Base-by-base conservation (phyloP, 805 yeast species). In the Pichia pseudocactophila region DNA sequence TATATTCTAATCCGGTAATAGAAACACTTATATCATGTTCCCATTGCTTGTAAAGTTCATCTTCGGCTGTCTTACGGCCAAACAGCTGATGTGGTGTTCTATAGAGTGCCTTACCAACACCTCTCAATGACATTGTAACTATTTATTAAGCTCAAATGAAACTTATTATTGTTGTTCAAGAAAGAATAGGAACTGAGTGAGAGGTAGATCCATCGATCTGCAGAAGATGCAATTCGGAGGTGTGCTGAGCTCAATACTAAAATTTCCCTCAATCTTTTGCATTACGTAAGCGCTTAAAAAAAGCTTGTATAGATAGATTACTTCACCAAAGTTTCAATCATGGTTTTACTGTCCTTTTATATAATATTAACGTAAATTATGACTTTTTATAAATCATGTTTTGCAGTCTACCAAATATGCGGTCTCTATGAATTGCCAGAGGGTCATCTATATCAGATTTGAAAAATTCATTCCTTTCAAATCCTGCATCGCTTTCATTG, bases 381-480 rank as follows among this genome's bases (percentile, higher is more conserved):
- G 36, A 19, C 16, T 52, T 44, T 44, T 71, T 69, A 30, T 74
- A 59, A 15, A 81, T 71, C 81, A 77, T 71, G 26, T 57, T 62
- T 49, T 80, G 75, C 22, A 81, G 57, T 42, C 64, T 66, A 1
- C 76, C 76, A 57, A 80, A 80, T 5, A 80, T 78, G 37, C 59
- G 64, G 51, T 80, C 87, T 41, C 88, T 60, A 51, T 81, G 80
- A 2, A 70, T 66, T 0, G 86, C 86, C 49, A 78, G 37, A 4
- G 76, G 78, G 51, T 78, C 82, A 26, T 76, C 76, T 31, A 63
- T 67, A 42, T 80, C 87, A 7, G 62, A 58, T 2, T 69, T 65
- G 51, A 79, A 80, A 51, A 80, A 80, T n/a, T 59, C 56, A 48
- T 79, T 71, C 42, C 86, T 54, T 44, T 35, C 36, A 16, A 38